These are phyloP conservation scores for Hortaea werneckii DNA, from an alignment of 2,329 filamentous ascomycete genomes.

Conservation along the genomic window DNA sequence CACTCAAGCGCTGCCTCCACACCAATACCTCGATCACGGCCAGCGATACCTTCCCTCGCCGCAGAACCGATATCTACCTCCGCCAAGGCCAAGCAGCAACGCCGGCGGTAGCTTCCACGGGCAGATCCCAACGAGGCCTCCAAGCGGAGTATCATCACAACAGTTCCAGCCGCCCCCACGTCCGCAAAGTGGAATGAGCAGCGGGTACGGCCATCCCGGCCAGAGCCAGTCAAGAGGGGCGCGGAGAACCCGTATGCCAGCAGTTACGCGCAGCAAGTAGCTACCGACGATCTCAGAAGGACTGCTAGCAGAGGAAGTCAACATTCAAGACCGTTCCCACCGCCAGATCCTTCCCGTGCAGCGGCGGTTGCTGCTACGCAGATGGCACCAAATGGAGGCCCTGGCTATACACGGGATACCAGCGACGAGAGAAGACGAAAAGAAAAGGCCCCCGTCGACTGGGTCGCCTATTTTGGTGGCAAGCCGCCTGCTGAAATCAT, in stretches of 20 bases:
- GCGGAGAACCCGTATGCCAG: constrained; percentile 17
- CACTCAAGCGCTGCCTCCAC: constrained; percentile 21
- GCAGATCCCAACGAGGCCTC: constrained; percentile 22
- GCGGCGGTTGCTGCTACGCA: constrained; percentile 7
- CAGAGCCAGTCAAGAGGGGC: constrained; percentile 17
- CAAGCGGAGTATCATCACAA: constrained; percentile 21
- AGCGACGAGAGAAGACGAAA: constrained; percentile 8
- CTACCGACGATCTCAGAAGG: constrained; percentile 18
- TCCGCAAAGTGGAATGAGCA: constrained; percentile 22
- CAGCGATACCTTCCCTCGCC: constrained; percentile 21
- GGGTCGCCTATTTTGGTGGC: constrained; percentile 27
- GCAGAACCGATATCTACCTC: constrained; percentile 23
- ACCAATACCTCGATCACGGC: constrained; percentile 21
- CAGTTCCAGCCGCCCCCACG: constrained; percentile 17
- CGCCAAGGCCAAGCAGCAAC: constrained; percentile 24
- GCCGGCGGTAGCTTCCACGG: constrained; percentile 18
- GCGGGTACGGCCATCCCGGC: constrained; percentile 14
- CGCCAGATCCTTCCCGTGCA: constrained; percentile 16
- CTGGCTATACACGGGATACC: neutral
- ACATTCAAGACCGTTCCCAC: constrained; percentile 12
- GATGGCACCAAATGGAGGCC: constrained; percentile 6
- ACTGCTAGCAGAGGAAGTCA: constrained; percentile 18
- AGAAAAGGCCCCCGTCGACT: constrained; percentile 20
- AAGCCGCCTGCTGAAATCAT: constrained; percentile 40
- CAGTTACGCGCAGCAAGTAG: constrained; percentile 9